A percentile compares a stretch with the other conserved stretches of the same genome.
Evolutionary conservation across 2,329 filamentous ascomycete species (phyloP).

Genomic region (Paecilomyces sp.): DNA sequence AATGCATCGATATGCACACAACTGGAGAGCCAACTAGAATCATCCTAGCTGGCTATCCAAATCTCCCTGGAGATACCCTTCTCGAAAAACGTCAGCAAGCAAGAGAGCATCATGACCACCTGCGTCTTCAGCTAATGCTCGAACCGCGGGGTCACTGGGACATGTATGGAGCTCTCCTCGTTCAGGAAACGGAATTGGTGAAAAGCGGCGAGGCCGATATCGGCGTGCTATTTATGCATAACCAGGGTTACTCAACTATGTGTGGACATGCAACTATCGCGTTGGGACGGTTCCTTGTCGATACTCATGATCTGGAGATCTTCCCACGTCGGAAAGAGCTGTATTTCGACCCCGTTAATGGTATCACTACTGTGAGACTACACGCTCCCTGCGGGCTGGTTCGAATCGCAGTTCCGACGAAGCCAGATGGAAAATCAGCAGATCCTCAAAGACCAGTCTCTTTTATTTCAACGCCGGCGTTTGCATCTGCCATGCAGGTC

Average conservation of each 20-base stretch:
- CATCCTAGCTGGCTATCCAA: conserved; percentile 35
- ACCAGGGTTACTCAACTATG: conserved; percentile 45
- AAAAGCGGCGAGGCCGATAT: conserved; percentile 36
- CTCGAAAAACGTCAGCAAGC: conserved; percentile 35
- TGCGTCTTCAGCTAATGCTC: conserved; percentile 37
- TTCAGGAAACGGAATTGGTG: conserved; percentile 36
- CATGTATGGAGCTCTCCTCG: conserved; percentile 47
- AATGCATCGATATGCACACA: conserved; percentile 42
- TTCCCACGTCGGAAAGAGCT: conserved; percentile 33
- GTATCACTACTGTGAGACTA: conserved; percentile 26
- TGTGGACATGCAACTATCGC: conserved; percentile 49
- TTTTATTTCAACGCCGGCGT: conserved; percentile 38
- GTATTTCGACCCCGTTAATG: conserved; percentile 14
- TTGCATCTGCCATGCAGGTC: conserved; percentile 27
- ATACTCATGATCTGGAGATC: conserved; percentile 30
- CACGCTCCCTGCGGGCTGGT: conserved; percentile 43
- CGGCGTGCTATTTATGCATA: conserved; percentile 43
- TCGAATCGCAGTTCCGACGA: conserved; percentile 32
- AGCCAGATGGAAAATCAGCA: conserved; percentile 18
- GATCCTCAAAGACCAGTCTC: conserved; percentile 33
- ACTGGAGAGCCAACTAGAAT: conserved; percentile 45
- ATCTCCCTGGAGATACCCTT: conserved; percentile 29
- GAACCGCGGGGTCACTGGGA: conserved; percentile 45
- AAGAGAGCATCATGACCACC: conserved; percentile 29
- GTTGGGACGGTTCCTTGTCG: conserved; percentile 38